Evolutionary conservation across 2,329 filamentous ascomycete species (phyloP).

Genomic region (Neonectria sp.): DNA sequence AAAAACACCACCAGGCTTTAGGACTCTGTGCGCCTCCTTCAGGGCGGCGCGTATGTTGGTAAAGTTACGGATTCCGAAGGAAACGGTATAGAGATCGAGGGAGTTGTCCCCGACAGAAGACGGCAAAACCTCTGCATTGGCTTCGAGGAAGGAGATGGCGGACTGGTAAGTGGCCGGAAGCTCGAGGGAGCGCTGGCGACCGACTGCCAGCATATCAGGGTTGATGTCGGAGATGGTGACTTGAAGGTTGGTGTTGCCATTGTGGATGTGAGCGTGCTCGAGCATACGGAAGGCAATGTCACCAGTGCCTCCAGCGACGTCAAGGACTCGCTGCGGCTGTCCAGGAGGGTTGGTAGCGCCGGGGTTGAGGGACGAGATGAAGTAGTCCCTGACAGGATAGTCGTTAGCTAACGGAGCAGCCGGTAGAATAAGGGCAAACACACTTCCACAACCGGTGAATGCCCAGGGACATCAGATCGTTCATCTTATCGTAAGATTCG

Average conservation of each 20-base stretch:
- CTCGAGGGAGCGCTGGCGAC: conserved; percentile 80
- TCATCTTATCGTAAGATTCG: conserved; percentile 97
- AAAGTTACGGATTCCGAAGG: conserved; percentile 98
- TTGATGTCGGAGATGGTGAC: conserved; percentile 98
- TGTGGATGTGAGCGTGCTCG: conserved; percentile 87
- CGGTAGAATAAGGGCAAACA: conserved; percentile 42
- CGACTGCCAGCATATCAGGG: conserved; percentile 92
- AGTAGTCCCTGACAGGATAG: conserved; percentile 77
- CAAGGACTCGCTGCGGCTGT: conserved; percentile 81
- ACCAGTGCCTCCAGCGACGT: conserved; percentile 96
- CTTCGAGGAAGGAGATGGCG: conserved; percentile 83
- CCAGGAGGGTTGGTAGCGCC: conserved; percentile 68
- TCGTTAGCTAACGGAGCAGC: conserved; percentile 25
- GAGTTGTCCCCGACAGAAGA: conserved; percentile 74
- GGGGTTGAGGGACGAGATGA: conserved; percentile 91
- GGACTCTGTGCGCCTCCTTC: conserved; percentile 85
- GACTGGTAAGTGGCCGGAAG: conserved; percentile 69
- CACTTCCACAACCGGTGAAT: conserved; percentile 96
- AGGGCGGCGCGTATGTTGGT: conserved; percentile 90
- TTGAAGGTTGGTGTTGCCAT: conserved; percentile 79
- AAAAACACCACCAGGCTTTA: conserved; percentile 96
- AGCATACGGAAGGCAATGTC: conserved; percentile 98
- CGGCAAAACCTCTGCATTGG: conserved; percentile 86
- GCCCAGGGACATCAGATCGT: conserved; percentile 98
- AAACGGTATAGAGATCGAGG: conserved; percentile 97